Percentiles rank a stretch among this genome's conserved stretches.
These are phyloP conservation scores for Collybia mongolica DNA, from an alignment of 768 basidiomycete species.

Conservation along the genomic window DNA sequence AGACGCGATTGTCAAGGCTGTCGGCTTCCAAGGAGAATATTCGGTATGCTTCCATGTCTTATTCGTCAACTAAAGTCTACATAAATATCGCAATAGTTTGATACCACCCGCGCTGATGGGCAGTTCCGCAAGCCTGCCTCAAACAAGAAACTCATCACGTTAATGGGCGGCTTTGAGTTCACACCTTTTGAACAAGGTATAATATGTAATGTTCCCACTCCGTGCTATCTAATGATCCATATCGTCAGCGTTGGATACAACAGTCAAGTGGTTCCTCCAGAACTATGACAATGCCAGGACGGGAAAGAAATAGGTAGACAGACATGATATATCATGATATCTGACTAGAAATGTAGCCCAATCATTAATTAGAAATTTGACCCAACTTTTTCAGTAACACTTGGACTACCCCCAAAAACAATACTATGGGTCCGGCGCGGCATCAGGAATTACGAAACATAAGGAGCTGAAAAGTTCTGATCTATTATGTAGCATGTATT, in stretches of 20 bases:
- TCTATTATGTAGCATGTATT: too few species aligned
- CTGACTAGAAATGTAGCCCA: not conserved
- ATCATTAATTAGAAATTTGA: too few species aligned
- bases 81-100: constrained; percentile 55
- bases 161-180: constrained; percentile 83
- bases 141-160: constrained; percentile 78
- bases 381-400: too few species aligned
- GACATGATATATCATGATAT: not conserved
- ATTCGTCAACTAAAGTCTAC: not conserved
- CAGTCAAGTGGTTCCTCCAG: constrained; percentile 84
- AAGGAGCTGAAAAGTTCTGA: too few species aligned
- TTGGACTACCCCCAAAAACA: too few species aligned
- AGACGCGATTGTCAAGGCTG: constrained; percentile 84
- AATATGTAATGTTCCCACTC: constrained; percentile 20
- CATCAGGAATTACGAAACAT: too few species aligned
- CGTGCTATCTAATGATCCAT: not conserved
- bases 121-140: constrained; percentile 97
- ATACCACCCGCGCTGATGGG: constrained; percentile 82
- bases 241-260: constrained; percentile 66
- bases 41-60: constrained; percentile 39
- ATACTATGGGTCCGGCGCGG: too few species aligned
- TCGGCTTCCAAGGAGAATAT: constrained; percentile 79
- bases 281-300: constrained; percentile 77
- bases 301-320: constrained; percentile 28
- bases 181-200: constrained; percentile 86